A percentile compares a stretch with the other conserved stretches of the same genome.
Evolutionary conservation across 2,329 filamentous ascomycete genomes (phyloP).

Genomic region (Scedosporium dehoogii): DNA sequence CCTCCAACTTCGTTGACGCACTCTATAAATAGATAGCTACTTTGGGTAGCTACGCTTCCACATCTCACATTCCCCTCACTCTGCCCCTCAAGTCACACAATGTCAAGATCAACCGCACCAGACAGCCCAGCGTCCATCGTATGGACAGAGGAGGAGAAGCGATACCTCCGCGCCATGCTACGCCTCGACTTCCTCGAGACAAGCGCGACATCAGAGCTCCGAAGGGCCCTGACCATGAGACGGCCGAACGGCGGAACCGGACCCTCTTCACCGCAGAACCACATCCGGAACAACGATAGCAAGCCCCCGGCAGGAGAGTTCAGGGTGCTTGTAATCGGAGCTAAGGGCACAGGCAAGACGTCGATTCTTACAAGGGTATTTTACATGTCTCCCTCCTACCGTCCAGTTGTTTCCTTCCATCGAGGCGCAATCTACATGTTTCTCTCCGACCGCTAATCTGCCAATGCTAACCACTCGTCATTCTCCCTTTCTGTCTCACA

Average conservation of each 20-base stretch:
- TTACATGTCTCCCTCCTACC: too few species aligned
- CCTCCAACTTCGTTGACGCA: too few species aligned
- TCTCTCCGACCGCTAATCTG: background rate
- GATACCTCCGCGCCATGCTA: slow-evolving; percentile 29
- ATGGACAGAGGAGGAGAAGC: slow-evolving; percentile 28
- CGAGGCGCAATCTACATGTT: background rate
- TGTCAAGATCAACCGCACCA: background rate
- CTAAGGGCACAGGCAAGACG: slow-evolving; percentile 30
- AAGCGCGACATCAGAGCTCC: slow-evolving; percentile 12
- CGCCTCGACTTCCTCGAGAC: slow-evolving; percentile 24
- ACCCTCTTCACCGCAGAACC: background rate
- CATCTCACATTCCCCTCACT: background rate
- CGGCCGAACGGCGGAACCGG: slow-evolving; percentile 1
- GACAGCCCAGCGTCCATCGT: slow-evolving; percentile 15
- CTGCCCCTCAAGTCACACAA: background rate
- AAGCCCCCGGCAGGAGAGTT: slow-evolving; percentile 23
- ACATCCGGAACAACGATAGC: slow-evolving; percentile 3
- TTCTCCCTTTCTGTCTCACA: background rate
- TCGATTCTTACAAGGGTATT: slow-evolving; percentile 26
- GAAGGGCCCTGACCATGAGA: slow-evolving; percentile 7
- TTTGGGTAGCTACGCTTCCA: background rate
- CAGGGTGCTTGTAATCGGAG: slow-evolving; percentile 27
- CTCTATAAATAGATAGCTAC: too few species aligned
- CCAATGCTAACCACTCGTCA: background rate
- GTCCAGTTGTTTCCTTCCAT: background rate